phyloP scores from a whole-genome alignment of 768 basidiomycete species.

The Coprinopsis marcescibilis region DNA sequence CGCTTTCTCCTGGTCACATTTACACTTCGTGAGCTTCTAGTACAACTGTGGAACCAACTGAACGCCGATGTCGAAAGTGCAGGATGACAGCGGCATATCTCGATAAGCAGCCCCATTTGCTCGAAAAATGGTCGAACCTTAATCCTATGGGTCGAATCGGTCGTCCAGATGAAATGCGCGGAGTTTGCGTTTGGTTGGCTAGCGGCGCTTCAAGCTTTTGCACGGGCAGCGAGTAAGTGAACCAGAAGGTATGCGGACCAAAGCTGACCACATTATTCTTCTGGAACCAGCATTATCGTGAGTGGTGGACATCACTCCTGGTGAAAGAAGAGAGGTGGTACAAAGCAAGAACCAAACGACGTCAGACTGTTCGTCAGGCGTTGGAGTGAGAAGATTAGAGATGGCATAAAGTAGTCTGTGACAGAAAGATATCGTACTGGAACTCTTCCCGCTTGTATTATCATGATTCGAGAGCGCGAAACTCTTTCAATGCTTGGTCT shows the following conservation, averaged over 20 bases:
- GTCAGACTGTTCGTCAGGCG: too few species aligned
- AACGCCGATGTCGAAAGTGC: not conserved
- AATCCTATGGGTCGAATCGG: slow-evolving; percentile 73
- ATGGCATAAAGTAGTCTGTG: not conserved
- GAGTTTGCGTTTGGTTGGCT: slow-evolving; percentile 66
- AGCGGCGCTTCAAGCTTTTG: slow-evolving; percentile 74
- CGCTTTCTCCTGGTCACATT: slow-evolving; percentile 72
- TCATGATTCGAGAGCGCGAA: slow-evolving; percentile 29
- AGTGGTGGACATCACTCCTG: slow-evolving; percentile 61
- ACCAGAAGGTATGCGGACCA: too few species aligned
- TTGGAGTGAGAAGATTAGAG: not conserved
- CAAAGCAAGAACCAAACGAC: too few species aligned
- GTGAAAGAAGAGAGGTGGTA: slow-evolving; percentile 26
- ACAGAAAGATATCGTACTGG: not conserved
- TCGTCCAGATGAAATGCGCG: slow-evolving; percentile 65
- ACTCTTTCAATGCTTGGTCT: slow-evolving; percentile 57
- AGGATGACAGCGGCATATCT: slow-evolving; percentile 76
- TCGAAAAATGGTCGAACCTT: slow-evolving; percentile 59
- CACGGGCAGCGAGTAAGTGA: slow-evolving; percentile 80
- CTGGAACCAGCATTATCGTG: slow-evolving; percentile 44
- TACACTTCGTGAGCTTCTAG: slow-evolving; percentile 50
- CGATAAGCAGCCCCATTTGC: slow-evolving; percentile 55
- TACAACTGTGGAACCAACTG: not conserved
- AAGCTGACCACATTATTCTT: slow-evolving; percentile 5
- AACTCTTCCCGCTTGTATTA: not conserved